phyloP scores from a whole-genome alignment of 2,329 filamentous ascomycete species.

The Plenodomus biglobosus region DNA sequence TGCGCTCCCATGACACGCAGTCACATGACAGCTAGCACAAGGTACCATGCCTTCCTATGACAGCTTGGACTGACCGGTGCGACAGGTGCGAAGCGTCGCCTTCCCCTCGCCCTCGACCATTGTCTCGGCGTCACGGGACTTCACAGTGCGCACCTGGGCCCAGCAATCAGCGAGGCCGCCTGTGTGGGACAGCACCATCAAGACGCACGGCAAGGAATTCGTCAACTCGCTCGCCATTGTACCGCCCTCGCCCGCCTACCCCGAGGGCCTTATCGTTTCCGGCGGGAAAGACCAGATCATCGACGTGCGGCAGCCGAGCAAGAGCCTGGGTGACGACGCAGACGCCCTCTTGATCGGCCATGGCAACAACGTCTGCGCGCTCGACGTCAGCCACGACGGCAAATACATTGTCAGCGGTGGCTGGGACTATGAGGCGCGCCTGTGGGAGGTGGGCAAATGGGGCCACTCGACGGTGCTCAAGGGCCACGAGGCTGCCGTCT shows the following conservation, averaged over 20 bases:
- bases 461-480: slow-evolving; percentile 70
- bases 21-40: neutral
- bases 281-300: slow-evolving; percentile 92
- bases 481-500: slow-evolving; percentile 81
- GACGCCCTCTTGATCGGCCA: slow-evolving; percentile 87
- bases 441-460: slow-evolving; percentile 88
- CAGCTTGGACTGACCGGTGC: neutral
- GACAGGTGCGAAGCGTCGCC: slow-evolving; percentile 79
- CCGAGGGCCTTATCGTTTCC: slow-evolving; percentile 80
- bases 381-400: slow-evolving; percentile 75
- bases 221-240: slow-evolving; percentile 83
- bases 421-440: slow-evolving; percentile 85
- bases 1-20: too few species aligned
- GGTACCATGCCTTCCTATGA: too few species aligned
- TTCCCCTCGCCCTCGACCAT: slow-evolving; percentile 74
- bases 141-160: slow-evolving; percentile 85
- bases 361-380: slow-evolving; percentile 79
- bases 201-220: slow-evolving; percentile 79
- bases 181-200: slow-evolving; percentile 73
- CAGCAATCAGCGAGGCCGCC: slow-evolving; percentile 66
- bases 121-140: slow-evolving; percentile 87
- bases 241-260: slow-evolving; percentile 66
- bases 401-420: slow-evolving; percentile 83
- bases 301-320: slow-evolving; percentile 75
- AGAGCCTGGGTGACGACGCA: slow-evolving; percentile 70